A percentile compares a stretch with the other conserved stretches of the same genome.
These are phyloP conservation scores for Podaxis sp. DNA, from an alignment of 768 basidiomycete genomes.

Conservation along the genomic window DNA sequence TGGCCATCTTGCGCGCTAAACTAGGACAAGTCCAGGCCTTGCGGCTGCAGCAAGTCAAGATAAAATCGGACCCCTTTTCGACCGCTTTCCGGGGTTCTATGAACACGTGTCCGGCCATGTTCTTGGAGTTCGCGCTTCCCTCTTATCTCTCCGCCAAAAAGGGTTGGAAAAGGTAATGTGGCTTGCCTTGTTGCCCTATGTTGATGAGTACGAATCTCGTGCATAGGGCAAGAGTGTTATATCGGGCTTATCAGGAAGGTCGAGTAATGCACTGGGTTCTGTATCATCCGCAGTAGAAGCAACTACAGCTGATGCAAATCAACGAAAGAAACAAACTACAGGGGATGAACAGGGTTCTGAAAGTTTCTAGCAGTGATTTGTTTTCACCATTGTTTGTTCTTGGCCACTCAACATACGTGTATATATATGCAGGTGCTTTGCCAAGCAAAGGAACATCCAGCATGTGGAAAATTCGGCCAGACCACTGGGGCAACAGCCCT, in stretches of 20 bases:
- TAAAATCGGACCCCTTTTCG: slow-evolving; percentile 4
- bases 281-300: no score
- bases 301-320: no score
- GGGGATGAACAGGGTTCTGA: no score
- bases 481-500: neutral
- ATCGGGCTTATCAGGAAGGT: neutral
- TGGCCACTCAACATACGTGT: no score
- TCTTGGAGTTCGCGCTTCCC: neutral
- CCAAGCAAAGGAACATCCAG: neutral
- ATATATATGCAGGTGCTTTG: no score
- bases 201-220: neutral
- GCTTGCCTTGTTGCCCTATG: neutral
- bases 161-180: slow-evolving; percentile 5
- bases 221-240: neutral
- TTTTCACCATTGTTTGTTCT: no score
- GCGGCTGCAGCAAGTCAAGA: neutral
- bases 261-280: neutral
- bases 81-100: neutral
- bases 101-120: neutral
- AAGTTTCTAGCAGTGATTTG: no score
- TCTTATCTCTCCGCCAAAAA: neutral
- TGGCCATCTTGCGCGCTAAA: slow-evolving; percentile 3
- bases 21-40: neutral
- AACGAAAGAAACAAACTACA: no score
- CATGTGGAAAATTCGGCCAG: slow-evolving; percentile 13